These are phyloP conservation scores for Gossypium arboreum DNA, from an alignment of 345 rosid genomes.

Conservation along the genomic window DNA sequence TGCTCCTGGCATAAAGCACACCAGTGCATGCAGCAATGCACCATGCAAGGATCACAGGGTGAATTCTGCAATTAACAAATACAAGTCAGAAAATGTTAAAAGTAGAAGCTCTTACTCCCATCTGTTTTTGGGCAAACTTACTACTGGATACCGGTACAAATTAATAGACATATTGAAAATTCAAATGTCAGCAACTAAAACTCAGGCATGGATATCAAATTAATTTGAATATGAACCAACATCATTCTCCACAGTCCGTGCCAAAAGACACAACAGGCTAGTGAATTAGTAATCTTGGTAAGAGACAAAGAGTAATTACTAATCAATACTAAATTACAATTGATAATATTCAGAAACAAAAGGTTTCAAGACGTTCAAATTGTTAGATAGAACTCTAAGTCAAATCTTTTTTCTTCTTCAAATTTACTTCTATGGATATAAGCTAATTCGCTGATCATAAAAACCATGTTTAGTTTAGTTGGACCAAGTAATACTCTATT, in stretches of 20 bases:
- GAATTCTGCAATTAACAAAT: slow-evolving; percentile 55
- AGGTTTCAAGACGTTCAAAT: neutral
- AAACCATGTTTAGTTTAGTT: neutral
- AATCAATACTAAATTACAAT: neutral
- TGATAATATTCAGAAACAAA: neutral
- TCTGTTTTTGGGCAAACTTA: neutral
- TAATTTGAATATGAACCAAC: neutral
- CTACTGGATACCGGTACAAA: neutral
- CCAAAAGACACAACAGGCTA: neutral
- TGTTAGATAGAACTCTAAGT: neutral
- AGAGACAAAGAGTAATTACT: neutral
- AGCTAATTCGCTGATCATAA: neutral
- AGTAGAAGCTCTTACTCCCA: neutral
- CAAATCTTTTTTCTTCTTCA: neutral
- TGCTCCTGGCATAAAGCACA: slow-evolving; percentile 84
- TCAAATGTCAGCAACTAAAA: neutral
- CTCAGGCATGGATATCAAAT: neutral
- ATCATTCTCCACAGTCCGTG: neutral
- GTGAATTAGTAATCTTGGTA: neutral
- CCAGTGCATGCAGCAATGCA: slow-evolving; percentile 68
- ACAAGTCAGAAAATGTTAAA: neutral
- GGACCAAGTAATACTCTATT: neutral
- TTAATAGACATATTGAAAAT: neutral
- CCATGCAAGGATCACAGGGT: slow-evolving; percentile 81
- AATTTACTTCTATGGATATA: neutral